A percentile compares a stretch with the other conserved stretches of the same genome.
phyloP scores from a whole-genome alignment of 805 yeast genomes.

The Maudiozyma bulderi region DNA sequence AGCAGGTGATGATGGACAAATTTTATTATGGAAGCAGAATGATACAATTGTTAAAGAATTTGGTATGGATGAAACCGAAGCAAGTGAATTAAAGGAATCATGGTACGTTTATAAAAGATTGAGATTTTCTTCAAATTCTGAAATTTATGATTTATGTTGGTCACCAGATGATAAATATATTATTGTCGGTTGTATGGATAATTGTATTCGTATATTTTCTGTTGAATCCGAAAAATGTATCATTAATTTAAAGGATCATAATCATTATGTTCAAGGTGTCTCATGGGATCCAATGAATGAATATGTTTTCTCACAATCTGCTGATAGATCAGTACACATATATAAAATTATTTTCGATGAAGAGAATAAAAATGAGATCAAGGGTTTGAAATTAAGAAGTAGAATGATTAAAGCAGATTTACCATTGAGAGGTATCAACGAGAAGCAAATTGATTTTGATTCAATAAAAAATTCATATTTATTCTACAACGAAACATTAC shows the following conservation, averaged over 20 bases:
- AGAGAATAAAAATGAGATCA: neutral
- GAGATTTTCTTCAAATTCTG: conserved; percentile 52
- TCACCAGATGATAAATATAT: conserved; percentile 72
- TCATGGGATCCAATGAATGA: conserved; percentile 86
- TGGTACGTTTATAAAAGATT: conserved; percentile 49
- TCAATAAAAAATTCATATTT: conserved; percentile 34
- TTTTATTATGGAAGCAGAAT: conserved; percentile 66
- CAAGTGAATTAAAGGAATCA: conserved; percentile 48
- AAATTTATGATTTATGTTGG: conserved; percentile 89
- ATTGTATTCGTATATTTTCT: conserved; percentile 55
- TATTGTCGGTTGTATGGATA: conserved; percentile 90
- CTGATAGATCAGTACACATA: conserved; percentile 76
- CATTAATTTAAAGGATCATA: conserved; percentile 42
- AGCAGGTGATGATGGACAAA: conserved; percentile 92
- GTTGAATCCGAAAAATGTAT: conserved; percentile 5
- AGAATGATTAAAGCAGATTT: conserved; percentile 51
- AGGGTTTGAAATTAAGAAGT: conserved; percentile 20
- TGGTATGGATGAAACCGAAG: conserved; percentile 25
- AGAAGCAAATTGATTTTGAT: conserved; percentile 12
- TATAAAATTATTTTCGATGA: conserved; percentile 31
- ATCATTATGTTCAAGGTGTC: conserved; percentile 91
- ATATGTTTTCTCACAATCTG: conserved; percentile 76
- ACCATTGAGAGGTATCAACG: conserved; percentile 29
- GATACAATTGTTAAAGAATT: conserved; percentile 40
- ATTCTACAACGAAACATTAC: conserved; percentile 79